These are phyloP conservation scores for Saturnispora halmiae DNA, from an alignment of 805 yeast species.

Conservation along the genomic window DNA sequence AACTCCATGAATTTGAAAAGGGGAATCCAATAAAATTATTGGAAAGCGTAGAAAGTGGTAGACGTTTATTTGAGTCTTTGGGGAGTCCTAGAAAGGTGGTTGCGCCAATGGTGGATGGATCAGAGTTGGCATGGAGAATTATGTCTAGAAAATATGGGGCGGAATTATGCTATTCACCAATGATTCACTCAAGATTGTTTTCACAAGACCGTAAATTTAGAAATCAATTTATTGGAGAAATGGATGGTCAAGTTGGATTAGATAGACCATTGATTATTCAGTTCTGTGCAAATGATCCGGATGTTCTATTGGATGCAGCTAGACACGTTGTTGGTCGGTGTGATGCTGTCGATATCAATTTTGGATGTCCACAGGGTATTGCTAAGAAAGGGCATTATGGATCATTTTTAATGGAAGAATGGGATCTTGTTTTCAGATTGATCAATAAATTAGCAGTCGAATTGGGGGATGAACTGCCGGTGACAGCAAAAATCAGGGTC, in stretches of 20 bases:
- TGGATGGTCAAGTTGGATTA: conserved; percentile 58
- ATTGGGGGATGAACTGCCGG: conserved; percentile 57
- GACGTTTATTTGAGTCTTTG: conserved; percentile 58
- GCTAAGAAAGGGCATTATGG: conserved; percentile 95
- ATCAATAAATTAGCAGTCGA: conserved; percentile 68
- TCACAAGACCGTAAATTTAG: conserved; percentile 80
- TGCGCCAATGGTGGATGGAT: conserved; percentile 98
- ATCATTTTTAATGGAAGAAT: conserved; percentile 92
- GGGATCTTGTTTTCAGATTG: conserved; percentile 70
- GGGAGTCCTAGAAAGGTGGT: conserved; percentile 77
- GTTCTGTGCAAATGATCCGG: conserved; percentile 95
- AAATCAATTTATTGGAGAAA: conserved; percentile 54
- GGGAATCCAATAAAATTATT: conserved; percentile 17
- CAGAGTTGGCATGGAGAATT: conserved; percentile 92
- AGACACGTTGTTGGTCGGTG: conserved; percentile 68
- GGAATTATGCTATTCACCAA: conserved; percentile 88
- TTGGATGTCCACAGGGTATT: conserved; percentile 98
- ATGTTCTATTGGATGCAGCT: conserved; percentile 73
- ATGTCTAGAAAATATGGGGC: conserved; percentile 87
- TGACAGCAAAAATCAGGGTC: conserved; percentile 91
- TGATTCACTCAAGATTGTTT: conserved; percentile 89
- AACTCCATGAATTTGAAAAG: conserved; percentile 5
- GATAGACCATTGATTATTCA: conserved; percentile 91
- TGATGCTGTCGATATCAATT: conserved; percentile 91
- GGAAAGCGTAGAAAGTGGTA: conserved; percentile 36